These are phyloP conservation scores for Pleurotus tuoliensis DNA, from an alignment of 768 basidiomycete species.

Conservation along the genomic window DNA sequence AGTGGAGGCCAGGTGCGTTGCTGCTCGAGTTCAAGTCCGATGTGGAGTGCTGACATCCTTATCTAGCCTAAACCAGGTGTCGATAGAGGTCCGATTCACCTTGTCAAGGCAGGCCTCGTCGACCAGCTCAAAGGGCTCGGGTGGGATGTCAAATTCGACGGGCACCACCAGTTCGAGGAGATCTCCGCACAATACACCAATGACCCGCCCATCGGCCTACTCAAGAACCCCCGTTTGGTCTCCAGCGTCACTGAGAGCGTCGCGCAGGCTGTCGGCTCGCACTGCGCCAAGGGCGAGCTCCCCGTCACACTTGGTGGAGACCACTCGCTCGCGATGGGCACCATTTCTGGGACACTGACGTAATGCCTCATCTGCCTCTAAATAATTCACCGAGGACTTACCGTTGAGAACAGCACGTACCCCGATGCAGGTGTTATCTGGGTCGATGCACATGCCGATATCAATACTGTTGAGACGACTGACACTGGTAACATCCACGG, in stretches of 20 bases:
- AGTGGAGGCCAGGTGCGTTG: slow-evolving; percentile 64
- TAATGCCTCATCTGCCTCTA: slow-evolving; percentile 22
- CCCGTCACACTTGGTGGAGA: slow-evolving; percentile 94
- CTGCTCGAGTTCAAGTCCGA: background rate
- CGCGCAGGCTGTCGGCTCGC: slow-evolving; percentile 68
- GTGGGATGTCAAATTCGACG: slow-evolving; percentile 88
- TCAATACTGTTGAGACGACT: slow-evolving; percentile 86
- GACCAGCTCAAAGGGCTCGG: slow-evolving; percentile 74
- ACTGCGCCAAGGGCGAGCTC: slow-evolving; percentile 74
- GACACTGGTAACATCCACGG: slow-evolving; percentile 93
- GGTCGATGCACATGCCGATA: slow-evolving; percentile 97
- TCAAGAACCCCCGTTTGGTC: slow-evolving; percentile 90
- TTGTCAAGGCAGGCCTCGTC: slow-evolving; percentile 84
- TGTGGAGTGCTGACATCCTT: slow-evolving; percentile 10
- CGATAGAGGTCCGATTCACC: slow-evolving; percentile 82
- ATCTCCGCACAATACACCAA: slow-evolving; percentile 31
- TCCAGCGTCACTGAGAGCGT: slow-evolving; percentile 79
- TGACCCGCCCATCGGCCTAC: slow-evolving; percentile 71
- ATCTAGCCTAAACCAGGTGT: slow-evolving; percentile 72
- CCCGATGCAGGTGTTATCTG: slow-evolving; percentile 88
- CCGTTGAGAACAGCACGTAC: slow-evolving; percentile 44
- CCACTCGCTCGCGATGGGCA: slow-evolving; percentile 94
- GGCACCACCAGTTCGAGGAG: slow-evolving; percentile 86
- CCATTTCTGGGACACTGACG: slow-evolving; percentile 86
- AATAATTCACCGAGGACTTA: slow-evolving; percentile 6